These are phyloP conservation scores for Microbotryum silenes-acaulis DNA, from an alignment of 1,284 basidiomycete genomes.

Conservation along the genomic window DNA sequence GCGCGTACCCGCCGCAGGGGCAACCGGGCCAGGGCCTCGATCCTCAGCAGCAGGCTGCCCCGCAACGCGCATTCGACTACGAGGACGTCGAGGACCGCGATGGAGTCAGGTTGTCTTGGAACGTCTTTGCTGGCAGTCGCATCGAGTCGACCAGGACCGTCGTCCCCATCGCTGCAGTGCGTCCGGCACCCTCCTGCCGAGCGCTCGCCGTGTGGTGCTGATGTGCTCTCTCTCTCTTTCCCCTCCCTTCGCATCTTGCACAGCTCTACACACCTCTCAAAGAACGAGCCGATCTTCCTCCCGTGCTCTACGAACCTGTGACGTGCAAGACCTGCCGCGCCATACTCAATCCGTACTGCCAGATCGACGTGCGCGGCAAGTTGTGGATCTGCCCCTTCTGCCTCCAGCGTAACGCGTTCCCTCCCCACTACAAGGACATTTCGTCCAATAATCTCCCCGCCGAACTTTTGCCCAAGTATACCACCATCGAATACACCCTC, in stretches of 20 bases:
- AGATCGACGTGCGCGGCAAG: slow-evolving; percentile 96
- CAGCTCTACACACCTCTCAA: slow-evolving; percentile 91
- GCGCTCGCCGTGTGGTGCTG: background rate
- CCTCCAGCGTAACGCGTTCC: slow-evolving; percentile 90
- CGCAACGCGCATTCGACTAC: slow-evolving; percentile 24
- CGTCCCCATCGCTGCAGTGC: slow-evolving; percentile 79
- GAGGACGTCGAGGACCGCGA: slow-evolving; percentile 36
- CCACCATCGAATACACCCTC: slow-evolving; percentile 97
- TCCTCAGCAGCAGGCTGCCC: background rate
- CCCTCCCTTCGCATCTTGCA: background rate
- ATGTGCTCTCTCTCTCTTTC: background rate
- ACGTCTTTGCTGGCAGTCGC: slow-evolving; percentile 94
- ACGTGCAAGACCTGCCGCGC: slow-evolving; percentile 98
- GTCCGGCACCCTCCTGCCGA: background rate
- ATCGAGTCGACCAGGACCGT: slow-evolving; percentile 97
- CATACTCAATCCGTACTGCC: slow-evolving; percentile 75
- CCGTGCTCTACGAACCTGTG: slow-evolving; percentile 95
- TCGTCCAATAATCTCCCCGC: slow-evolving; percentile 93
- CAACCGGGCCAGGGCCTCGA: background rate
- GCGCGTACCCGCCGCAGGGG: too few species aligned
- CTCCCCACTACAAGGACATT: slow-evolving; percentile 98
- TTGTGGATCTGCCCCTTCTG: slow-evolving; percentile 99
- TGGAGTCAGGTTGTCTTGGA: slow-evolving; percentile 62
- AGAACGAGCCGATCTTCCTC: slow-evolving; percentile 86
- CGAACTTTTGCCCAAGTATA: slow-evolving; percentile 94